Percentiles rank a stretch among this genome's conserved stretches.
These are phyloP conservation scores for Intubia oerlemansii DNA, from an alignment of 2,329 filamentous ascomycete genomes.

Conservation along the genomic window DNA sequence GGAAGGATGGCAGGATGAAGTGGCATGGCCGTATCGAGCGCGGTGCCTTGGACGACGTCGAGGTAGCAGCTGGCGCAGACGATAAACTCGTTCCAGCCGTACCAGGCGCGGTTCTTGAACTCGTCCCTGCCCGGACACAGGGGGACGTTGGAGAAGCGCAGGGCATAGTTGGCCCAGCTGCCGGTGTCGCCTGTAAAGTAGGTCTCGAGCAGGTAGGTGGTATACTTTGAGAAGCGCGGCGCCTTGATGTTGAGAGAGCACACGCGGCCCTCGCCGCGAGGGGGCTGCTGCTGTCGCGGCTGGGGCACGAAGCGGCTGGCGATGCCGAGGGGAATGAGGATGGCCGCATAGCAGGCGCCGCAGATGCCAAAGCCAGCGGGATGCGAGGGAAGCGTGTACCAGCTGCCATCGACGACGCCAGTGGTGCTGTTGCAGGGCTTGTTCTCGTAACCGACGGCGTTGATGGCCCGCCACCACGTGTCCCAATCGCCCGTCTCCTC, in stretches of 20 bases:
- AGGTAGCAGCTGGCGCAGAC: conserved; percentile 16
- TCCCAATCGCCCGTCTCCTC: conserved; percentile 12
- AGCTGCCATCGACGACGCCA: conserved; percentile 13
- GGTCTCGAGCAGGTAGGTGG: background rate
- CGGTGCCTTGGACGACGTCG: conserved; percentile 12
- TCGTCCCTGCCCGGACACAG: conserved; percentile 12
- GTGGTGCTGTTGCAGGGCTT: conserved; percentile 12
- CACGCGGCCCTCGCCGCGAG: conserved; percentile 7
- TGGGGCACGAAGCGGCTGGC: conserved; percentile 12
- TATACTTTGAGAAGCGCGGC: conserved; percentile 9
- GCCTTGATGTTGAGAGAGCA: conserved; percentile 16
- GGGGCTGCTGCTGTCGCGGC: conserved; percentile 3
- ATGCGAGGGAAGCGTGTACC: conserved; percentile 15
- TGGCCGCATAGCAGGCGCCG: conserved; percentile 14
- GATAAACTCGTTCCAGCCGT: conserved; percentile 14
- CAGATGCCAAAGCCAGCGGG: conserved; percentile 16
- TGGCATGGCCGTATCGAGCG: conserved; percentile 9
- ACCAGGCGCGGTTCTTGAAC: conserved; percentile 12
- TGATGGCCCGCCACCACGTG: conserved; percentile 15
- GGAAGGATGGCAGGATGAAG: conserved; percentile 11
- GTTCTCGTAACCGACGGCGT: conserved; percentile 10
- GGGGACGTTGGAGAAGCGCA: conserved; percentile 5
- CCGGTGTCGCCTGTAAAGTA: conserved; percentile 2
- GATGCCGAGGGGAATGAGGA: conserved; percentile 14
- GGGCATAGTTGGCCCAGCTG: background rate